Base-by-base conservation (phyloP, 495 filamentous ascomycete genomes). In the Penicillium parvum region DNA sequence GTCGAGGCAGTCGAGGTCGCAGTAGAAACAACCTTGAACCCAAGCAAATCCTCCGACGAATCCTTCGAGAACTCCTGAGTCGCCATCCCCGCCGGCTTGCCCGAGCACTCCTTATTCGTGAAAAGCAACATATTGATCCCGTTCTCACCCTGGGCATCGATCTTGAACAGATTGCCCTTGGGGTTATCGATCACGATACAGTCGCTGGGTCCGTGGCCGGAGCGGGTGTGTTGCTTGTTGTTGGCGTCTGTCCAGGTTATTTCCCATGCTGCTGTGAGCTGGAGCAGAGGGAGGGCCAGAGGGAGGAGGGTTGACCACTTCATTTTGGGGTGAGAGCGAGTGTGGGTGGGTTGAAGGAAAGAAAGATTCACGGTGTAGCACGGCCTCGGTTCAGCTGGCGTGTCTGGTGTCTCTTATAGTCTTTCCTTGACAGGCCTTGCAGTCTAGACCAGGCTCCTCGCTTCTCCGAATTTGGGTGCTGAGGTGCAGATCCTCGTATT, bases 61-160 rank as follows among this genome's bases (percentile, higher is more conserved):
- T 39, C 43, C 37, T 53, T 59, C 0, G 37, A 29, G 22, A 47
- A 59, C 0, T 10, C 14, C 32, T 50, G 45, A 3, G 52, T 55
- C 17, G 56, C 52, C 37, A 15, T 41, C 0, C 56, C 56, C 7
- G 44, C 45, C 1, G 49, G 8, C 0, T 52, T 28, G 3, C 52
- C 56, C 3, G 25, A 27, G 43, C 56, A 59, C 3, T 50, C 32
- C 15, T 26, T 18, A 18, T 48, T 55, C 1, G 35, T 37, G 40
- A 47, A 59, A 1, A 59, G 35, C 3, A 55, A 40, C 52, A 59
- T 59, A 27, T 55, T 55, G 46, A 59, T 59, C 7, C 40, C 47
- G 7, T 28, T 18, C 14, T 53, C 49, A 23, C 45, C 52, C 16
- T 55, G 19, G 17, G 42, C 33, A 16, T 55, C 47, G 12, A 45